Conservation (phyloP, 139 green algal genomes). For the Closterium sp. region DNA sequence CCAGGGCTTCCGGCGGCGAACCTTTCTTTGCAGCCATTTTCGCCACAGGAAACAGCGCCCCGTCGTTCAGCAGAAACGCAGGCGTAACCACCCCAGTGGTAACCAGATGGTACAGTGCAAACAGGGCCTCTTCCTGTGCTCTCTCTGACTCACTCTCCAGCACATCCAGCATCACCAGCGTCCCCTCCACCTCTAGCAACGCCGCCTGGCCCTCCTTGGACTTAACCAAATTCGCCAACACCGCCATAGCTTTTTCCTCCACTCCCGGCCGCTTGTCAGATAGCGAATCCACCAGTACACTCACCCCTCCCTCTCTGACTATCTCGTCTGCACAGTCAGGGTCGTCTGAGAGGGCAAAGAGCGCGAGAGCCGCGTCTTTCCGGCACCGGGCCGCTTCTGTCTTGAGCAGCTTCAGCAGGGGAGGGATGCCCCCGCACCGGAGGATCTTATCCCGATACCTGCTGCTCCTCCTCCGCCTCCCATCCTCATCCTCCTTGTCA, state of each 20-base stretch:
- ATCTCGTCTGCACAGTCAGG: not conserved
- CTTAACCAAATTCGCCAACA: conserved; percentile 1
- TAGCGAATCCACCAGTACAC: not conserved
- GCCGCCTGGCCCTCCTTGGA: not conserved
- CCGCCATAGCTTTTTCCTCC: not conserved
- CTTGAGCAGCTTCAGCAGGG: not conserved
- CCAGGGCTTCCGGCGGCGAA: not conserved
- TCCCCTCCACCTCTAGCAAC: not conserved
- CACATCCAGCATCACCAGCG: conserved; percentile 2
- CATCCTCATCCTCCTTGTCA: not conserved
- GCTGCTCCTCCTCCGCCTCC: not conserved
- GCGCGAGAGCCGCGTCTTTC: not conserved
- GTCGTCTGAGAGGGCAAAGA: not conserved
- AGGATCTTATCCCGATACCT: not conserved
- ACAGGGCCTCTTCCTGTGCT: not conserved
- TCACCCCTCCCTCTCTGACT: not conserved
- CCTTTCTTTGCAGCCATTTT: not conserved
- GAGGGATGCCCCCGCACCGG: not conserved
- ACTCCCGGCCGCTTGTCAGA: not conserved
- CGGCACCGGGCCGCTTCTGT: not conserved
- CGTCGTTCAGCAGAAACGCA: not conserved
- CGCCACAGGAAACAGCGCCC: conserved; percentile 6
- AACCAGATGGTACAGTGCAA: conserved; percentile 3
- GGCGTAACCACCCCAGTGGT: not conserved
- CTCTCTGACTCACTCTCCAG: not conserved